Conservation (phyloP, 805 yeast genomes). For the Yarrowia sp. region DNA sequence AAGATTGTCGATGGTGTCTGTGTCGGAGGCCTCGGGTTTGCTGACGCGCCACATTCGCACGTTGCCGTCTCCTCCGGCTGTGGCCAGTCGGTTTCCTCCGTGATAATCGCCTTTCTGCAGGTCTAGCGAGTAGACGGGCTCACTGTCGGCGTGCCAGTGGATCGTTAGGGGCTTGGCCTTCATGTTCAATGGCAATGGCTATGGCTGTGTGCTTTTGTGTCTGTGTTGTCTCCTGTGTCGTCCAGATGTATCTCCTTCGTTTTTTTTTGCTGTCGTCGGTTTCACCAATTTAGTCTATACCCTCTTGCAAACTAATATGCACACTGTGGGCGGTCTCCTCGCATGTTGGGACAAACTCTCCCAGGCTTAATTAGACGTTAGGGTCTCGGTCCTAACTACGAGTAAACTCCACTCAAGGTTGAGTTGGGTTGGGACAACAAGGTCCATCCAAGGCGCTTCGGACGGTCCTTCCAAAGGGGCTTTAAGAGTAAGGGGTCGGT, state of each 20-base stretch:
- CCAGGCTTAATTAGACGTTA: slow-evolving; percentile 9
- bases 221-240: background rate
- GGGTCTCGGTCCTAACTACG: slow-evolving; percentile 13
- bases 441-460: background rate
- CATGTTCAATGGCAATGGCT: slow-evolving; percentile 31
- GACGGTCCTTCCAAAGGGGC: background rate
- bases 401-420: background rate
- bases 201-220: background rate
- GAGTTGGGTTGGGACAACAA: background rate
- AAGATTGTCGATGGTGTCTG: slow-evolving; percentile 37
- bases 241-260: background rate
- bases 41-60: slow-evolving; percentile 52
- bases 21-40: slow-evolving; percentile 32
- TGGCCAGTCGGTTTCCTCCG: slow-evolving; percentile 54
- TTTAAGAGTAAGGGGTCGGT: too few species aligned
- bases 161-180: slow-evolving; percentile 41
- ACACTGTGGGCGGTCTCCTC: background rate
- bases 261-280: slow-evolving; percentile 22
- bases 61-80: slow-evolving; percentile 94
- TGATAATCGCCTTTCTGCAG: slow-evolving; percentile 38
- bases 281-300: slow-evolving; percentile 25
- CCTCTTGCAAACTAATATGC: background rate
- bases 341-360: slow-evolving; percentile 25
- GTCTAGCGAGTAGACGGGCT: slow-evolving; percentile 43
- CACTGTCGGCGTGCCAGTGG: slow-evolving; percentile 46